Evolutionary conservation across 345 rosid genomes (phyloP).

Genomic region (Melaleuca alternifolia): DNA sequence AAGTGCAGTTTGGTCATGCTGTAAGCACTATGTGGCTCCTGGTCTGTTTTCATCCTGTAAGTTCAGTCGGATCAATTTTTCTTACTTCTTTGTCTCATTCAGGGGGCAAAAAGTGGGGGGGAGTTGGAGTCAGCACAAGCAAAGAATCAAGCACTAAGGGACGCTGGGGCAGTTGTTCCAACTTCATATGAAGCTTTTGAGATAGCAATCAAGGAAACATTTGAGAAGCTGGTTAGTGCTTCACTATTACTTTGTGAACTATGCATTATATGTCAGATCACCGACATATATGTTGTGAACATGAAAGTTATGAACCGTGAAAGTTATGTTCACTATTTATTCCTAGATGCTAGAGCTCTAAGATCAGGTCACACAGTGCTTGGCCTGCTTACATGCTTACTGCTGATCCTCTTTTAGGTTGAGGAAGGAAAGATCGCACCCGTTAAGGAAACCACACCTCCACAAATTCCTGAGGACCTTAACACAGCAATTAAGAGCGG

Average conservation of each 20-base stretch:
- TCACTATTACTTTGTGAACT: neutral
- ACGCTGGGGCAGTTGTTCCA: conserved; percentile 90
- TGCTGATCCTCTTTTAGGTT: conserved; percentile 22
- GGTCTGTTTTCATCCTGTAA: neutral
- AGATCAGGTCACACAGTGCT: neutral
- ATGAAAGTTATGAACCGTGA: neutral
- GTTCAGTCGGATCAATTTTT: neutral
- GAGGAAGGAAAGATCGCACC: conserved; percentile 70
- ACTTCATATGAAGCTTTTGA: conserved; percentile 86
- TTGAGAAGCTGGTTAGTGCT: conserved; percentile 55
- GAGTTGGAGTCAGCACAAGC: conserved; percentile 99
- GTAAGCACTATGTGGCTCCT: conserved; percentile 36
- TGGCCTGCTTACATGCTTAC: neutral
- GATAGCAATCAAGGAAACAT: conserved; percentile 69
- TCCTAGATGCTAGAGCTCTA: neutral
- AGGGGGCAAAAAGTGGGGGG: conserved; percentile 99
- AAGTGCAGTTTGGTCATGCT: conserved; percentile 99
- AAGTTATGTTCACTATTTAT: neutral
- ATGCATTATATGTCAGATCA: neutral
- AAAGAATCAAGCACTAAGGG: conserved; percentile 85
- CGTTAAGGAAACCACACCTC: conserved; percentile 75
- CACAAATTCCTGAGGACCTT: conserved; percentile 97
- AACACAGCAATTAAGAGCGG: conserved; percentile 86
- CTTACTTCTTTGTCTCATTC: conserved; percentile 1
- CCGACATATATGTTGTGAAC: neutral